Base-by-base conservation (phyloP, 768 basidiomycete genomes). In the Dacryopinax spathularia region DNA sequence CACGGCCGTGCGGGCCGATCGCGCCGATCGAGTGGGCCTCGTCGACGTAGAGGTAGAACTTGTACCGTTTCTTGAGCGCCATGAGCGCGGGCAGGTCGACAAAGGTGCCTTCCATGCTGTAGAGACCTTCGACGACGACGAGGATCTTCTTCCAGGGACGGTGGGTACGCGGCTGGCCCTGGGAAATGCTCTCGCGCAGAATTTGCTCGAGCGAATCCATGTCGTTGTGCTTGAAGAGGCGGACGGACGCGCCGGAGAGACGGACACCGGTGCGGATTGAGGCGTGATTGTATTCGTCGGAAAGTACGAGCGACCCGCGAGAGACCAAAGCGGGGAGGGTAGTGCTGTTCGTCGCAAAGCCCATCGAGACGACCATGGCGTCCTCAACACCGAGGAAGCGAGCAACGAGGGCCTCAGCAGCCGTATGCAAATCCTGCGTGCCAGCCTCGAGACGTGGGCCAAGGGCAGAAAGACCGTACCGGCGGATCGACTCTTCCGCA, bases 131-230 rank as follows among this genome's bases (percentile, higher is more conserved):
- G 13, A 98, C 91, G 62, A 96, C 83, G 43, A 99, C 67, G 36
- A 99, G 74, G 65, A 99, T 98, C 79, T 95, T 97, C 79, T 95
- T 96, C 96, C 96, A 98, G 13, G 95, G 95, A n/a, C 96, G 77
- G 70, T 98, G 96, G 0, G 93, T 96, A 77, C 93, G 88, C 2
- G 95, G 93, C 72, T 98, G 95, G 16, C 96, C 96, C 74, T 99
- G 96, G 69, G 88, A 91, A 75, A 99, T 94, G 27, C 84, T 86
- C 74, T 99, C 96, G 41, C 85, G 80, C 70, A 99, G 76, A 13
- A 98, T 71, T 5, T 76, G 72, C 74, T 98, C 95, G 62, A 99
- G 76, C 60, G 79, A 84, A 37, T 78, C 73, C 87, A 97, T 89
- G 73, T 98, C 84, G 71, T 99, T 98, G 73, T 99, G 96, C 80